These are phyloP conservation scores for Zygotorulaspora mrakii DNA, from an alignment of 1,139 yeast species.

Conservation along the genomic window DNA sequence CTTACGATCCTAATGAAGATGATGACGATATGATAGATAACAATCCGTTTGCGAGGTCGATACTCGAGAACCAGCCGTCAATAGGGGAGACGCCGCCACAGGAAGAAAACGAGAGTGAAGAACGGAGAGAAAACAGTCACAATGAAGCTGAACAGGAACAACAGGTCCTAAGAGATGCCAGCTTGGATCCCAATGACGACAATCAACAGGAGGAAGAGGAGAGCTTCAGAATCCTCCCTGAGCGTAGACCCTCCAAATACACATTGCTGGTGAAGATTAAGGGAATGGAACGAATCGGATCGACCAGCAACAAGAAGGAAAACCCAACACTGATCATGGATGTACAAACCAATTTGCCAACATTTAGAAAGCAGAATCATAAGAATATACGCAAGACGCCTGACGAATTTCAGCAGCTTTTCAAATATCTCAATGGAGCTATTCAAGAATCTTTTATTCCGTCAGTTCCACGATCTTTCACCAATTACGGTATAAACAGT, in stretches of 20 bases:
- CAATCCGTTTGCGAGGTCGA: constrained; percentile 24
- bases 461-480: constrained; percentile 67
- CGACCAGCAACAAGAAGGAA: constrained; percentile 37
- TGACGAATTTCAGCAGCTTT: constrained; percentile 70
- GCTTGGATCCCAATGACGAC: background rate
- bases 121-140: no score
- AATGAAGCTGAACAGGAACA: background rate
- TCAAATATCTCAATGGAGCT: constrained; percentile 71
- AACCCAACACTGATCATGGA: constrained; percentile 40
- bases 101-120: background rate
- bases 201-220: constrained; percentile 1
- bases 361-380: constrained; percentile 67
- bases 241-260: constrained; percentile 22
- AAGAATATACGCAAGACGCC: constrained; percentile 78
- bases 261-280: constrained; percentile 35
- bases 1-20: constrained; percentile 49
- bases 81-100: constrained; percentile 2
- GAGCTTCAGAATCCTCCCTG: constrained; percentile 19
- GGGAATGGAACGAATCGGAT: constrained; percentile 39
- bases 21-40: constrained; percentile 25
- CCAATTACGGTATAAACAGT: constrained; percentile 78
- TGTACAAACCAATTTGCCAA: constrained; percentile 57
- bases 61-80: constrained; percentile 16
- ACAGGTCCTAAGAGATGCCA: constrained; percentile 1
- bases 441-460: constrained; percentile 94